Percentiles rank a stretch among this genome's conserved stretches.
These are phyloP conservation scores for Iris macrosiphon DNA, from an alignment of 106 monocot species.

Conservation along the genomic window DNA sequence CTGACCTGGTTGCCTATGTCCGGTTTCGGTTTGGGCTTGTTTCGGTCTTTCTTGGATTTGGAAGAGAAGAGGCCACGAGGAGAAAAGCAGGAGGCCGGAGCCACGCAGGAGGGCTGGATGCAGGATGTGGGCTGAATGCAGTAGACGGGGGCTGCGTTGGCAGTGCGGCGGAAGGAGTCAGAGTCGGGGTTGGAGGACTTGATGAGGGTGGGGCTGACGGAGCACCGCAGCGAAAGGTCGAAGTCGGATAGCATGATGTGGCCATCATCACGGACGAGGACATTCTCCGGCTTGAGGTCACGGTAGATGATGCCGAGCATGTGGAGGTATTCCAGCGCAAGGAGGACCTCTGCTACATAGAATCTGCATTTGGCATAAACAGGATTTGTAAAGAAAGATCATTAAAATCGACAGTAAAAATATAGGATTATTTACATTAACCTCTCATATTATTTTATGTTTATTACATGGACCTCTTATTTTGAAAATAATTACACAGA, in stretches of 20 bases:
- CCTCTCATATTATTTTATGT: no score
- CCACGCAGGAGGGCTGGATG: conserved; percentile 14
- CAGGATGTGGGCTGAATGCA: conserved; percentile 4
- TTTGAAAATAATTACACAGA: no score
- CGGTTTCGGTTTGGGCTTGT: neutral
- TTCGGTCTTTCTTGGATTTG: conserved; percentile 8
- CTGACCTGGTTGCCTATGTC: conserved; percentile 13
- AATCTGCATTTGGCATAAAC: conserved; percentile 11
- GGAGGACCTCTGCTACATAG: conserved; percentile 35
- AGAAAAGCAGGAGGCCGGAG: conserved; percentile 14
- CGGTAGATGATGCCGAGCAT: conserved; percentile 43
- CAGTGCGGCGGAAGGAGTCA: neutral
- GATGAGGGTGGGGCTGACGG: conserved; percentile 13
- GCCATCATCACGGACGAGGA: conserved; percentile 34
- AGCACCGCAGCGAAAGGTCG: conserved; percentile 35
- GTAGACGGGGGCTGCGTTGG: neutral
- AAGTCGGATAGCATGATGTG: conserved; percentile 48
- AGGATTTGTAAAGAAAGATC: neutral
- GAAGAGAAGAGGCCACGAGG: neutral
- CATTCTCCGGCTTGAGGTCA: conserved; percentile 36
- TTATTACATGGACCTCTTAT: no score
- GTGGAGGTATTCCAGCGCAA: conserved; percentile 36
- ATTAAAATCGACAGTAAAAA: no score
- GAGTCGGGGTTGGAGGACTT: conserved; percentile 6
- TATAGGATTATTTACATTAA: no score